A percentile compares a stretch with the other conserved stretches of the same genome.
phyloP scores from a whole-genome alignment of 2,329 filamentous ascomycete species.

The Calonectria naviculata region DNA sequence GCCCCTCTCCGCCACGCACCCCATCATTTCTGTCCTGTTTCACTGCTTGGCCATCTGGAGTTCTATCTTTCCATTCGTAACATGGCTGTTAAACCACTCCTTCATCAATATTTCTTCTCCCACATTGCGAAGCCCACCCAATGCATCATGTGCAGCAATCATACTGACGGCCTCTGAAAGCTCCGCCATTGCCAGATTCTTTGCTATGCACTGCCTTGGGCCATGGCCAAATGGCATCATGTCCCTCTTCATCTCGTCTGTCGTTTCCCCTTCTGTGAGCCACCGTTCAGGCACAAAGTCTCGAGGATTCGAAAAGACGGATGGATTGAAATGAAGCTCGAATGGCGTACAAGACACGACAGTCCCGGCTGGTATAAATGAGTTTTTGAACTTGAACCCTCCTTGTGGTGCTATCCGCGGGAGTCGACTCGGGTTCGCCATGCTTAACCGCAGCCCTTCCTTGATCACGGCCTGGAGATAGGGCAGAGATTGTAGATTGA shows the following conservation, averaged over 20 bases:
- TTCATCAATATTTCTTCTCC: constrained; percentile 1
- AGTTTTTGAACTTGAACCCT: constrained; percentile 42
- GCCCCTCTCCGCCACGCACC: neutral
- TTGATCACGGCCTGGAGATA: constrained; percentile 58
- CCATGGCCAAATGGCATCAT: constrained; percentile 63
- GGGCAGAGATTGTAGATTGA: constrained; percentile 49
- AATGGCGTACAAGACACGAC: constrained; percentile 57
- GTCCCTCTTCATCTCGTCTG: constrained; percentile 41
- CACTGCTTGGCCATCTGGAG: neutral
- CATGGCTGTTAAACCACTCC: constrained; percentile 6
- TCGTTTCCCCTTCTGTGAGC: constrained; percentile 31
- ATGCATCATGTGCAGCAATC: neutral
- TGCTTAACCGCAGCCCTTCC: constrained; percentile 60
- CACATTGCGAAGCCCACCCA: neutral
- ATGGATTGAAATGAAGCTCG: constrained; percentile 57
- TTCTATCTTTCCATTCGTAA: neutral
- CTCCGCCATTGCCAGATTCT: constrained; percentile 58
- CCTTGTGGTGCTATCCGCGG: constrained; percentile 56
- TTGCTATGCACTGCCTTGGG: constrained; percentile 59
- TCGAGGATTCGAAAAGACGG: constrained; percentile 54
- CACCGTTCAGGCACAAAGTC: constrained; percentile 61
- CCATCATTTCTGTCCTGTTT: neutral
- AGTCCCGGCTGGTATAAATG: constrained; percentile 55
- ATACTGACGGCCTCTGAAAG: constrained; percentile 33
- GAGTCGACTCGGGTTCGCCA: constrained; percentile 63